Evolutionary conservation across 2,329 filamentous ascomycete genomes (phyloP), one percentile per base, ranked within the genome.

Genomic region (Hypomyces perniciosus): DNA sequence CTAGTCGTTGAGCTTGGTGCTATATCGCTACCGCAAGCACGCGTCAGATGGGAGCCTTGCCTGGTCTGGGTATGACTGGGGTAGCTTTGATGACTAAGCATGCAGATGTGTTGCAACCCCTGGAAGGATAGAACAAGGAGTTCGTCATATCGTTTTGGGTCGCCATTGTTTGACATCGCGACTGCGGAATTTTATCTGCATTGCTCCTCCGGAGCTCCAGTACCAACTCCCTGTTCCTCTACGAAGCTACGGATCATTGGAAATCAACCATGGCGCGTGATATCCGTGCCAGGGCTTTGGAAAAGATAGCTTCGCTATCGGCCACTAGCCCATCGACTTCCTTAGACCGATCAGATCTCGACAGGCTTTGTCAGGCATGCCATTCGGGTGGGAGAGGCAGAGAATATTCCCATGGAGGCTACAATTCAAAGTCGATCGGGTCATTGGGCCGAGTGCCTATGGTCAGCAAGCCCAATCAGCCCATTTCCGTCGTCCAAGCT

Each of bases 281-380:
- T 60, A 77, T 85, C 55, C 80, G 83, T 63, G 79, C 78, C 56
- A 75, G 75, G 63, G 83, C 83, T 57, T 72, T 86, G 51, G 73
- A 84, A 67, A 84, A 82, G 70, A 84, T 86, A 57, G 83, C 83
- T 39, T 74, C 76, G 42, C 72, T 86, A 48, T 84, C 83, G 10
- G 79, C 81, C 29, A 71, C 75, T 39, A 77, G 71, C 63, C 69
- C 79, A 13, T 67, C 71, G 41, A 71, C 74, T 9, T 72, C 78
- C 2, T 80, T 80, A 58, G 81, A 85, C 60, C 75, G 76, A 63
- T 82, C 81, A 45, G 83, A 85, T 56, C 75, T 86, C 49, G 80
- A 84, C 56, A 74, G 76, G 53, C 68, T 86, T 28, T 85, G 79
- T 63, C 77, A 69, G 63, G 81, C 80, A 48, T 81, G 78, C 48